Evolutionary conservation across 768 basidiomycete species (phyloP).

Genomic region (Amanita subjunquillea): DNA sequence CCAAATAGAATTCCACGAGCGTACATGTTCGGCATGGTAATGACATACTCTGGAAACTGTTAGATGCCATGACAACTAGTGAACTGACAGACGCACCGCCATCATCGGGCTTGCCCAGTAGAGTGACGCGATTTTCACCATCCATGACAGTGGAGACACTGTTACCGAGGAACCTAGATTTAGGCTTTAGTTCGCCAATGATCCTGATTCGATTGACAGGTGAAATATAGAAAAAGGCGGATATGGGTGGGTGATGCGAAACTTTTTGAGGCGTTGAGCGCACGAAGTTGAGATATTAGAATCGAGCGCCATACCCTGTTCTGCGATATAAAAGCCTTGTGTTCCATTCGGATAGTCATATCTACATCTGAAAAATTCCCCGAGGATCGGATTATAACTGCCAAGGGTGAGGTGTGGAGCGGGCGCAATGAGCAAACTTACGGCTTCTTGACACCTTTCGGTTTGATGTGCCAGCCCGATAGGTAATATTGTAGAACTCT

Average conservation of each 20-base stretch:
- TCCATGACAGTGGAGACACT: constrained; percentile 95
- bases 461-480: constrained; percentile 99
- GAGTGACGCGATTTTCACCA: constrained; percentile 81
- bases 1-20: constrained; percentile 81
- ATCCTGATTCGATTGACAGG: constrained; percentile 83
- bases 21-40: constrained; percentile 98
- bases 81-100: constrained; percentile 46
- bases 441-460: constrained; percentile 99
- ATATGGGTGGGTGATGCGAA: constrained; percentile 90
- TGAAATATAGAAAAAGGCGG: constrained; percentile 92
- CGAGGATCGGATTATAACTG: constrained; percentile 94
- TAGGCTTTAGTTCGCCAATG: constrained; percentile 89
- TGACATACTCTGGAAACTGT: constrained; percentile 53
- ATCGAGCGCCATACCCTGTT: constrained; percentile 56
- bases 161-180: constrained; percentile 94
- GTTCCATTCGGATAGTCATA: constrained; percentile 89
- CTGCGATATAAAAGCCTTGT: constrained; percentile 91
- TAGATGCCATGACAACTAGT: background rate
- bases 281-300: background rate
- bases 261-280: constrained; percentile 34
- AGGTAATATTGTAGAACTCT: constrained; percentile 91
- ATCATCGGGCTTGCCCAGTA: constrained; percentile 78
- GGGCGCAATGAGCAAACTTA: constrained; percentile 29
- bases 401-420: background rate
- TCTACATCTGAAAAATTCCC: constrained; percentile 95